Base-by-base conservation (phyloP, 257 asterid genomes). In the Nemophila menziesii region DNA sequence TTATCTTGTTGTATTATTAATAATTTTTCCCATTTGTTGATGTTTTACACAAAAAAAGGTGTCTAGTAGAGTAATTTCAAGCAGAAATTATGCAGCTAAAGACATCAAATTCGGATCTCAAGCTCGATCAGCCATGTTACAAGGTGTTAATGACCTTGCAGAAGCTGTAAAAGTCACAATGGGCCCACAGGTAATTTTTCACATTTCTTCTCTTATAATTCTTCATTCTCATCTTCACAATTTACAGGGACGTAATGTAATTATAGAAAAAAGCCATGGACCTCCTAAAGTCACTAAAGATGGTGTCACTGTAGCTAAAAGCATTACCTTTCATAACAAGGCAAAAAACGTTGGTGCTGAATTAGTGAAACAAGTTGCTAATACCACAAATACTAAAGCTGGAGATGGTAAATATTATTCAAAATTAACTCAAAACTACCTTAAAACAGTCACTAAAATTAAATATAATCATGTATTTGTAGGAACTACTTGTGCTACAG, bases 401-500 rank as follows among this genome's bases (percentile, higher is more conserved):
- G 96, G 96, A 20, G 96, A 86, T 70, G 96, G 96, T 86, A 79
- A 73, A 57, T 37, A 39, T 62, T 57, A 33, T 38, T 36, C 56
- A n/a, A n/a, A n/a, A n/a, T 64, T 29, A 16, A 51, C 15, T 12
- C 16, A 5, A 5, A 16, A 17, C 10, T 41, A 4, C 46, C 3
- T 7, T 10, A 29, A 29, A 41, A 40, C n/a, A n/a, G n/a, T n/a
- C n/a, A n/a, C n/a, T n/a, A 22, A 17, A 2, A 41, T 18, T 8
- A 12, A 7, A n/a, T n/a, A 41, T 7, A 46, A 19, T 51, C 56
- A 38, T 49, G 39, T 55, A 65, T 56, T 48, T 37, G 55, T 73
- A 86, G 96, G 96, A 66, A 86, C 96, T 19, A 86, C 96, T 48
- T 86, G 96, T 68, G 96, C 96, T 16, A 82, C 94, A 16, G 94